Conservation (phyloP, 2,329 filamentous ascomycete genomes). For the Arthrobotrys sinensis region DNA sequence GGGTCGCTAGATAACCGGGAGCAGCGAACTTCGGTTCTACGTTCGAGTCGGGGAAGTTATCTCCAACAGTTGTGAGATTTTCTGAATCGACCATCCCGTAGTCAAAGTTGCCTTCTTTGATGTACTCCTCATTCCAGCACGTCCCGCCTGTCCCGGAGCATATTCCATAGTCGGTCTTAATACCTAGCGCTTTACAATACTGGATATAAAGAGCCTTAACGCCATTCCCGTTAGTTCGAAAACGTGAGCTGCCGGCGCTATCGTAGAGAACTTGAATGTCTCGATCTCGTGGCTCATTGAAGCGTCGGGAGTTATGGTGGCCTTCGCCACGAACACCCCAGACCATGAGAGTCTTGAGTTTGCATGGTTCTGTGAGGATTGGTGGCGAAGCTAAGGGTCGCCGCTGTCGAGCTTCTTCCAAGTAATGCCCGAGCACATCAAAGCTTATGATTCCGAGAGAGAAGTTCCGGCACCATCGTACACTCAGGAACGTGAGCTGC, state of each 20-base stretch:
- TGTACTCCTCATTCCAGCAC: conserved; percentile 57
- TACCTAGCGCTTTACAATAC: conserved; percentile 42
- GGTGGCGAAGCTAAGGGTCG: conserved; percentile 12
- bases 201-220: conserved; percentile 51
- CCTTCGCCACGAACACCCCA: conserved; percentile 58
- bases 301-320: conserved; percentile 42
- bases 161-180: conserved; percentile 52
- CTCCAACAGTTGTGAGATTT: not conserved
- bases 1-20: conserved; percentile 39
- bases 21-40: conserved; percentile 50
- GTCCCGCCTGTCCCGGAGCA: conserved; percentile 34
- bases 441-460: conserved; percentile 47
- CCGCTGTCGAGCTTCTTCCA: conserved; percentile 47
- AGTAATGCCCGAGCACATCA: conserved; percentile 50
- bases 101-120: conserved; percentile 60
- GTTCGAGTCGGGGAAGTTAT: not conserved
- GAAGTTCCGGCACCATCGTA: conserved; percentile 57
- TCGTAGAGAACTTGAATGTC: conserved; percentile 55
- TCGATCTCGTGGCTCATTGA: conserved; percentile 52
- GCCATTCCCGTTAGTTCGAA: conserved; percentile 50
- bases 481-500: conserved; percentile 54
- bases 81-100: conserved; percentile 52
- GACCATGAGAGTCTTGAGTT: conserved; percentile 49
- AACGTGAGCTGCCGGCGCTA: conserved; percentile 56
- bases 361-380: conserved; percentile 27